A percentile compares a stretch with the other conserved stretches of the same genome.
These are phyloP conservation scores for Epichloe sibirici DNA, from an alignment of 2,329 filamentous ascomycete genomes.

Conservation along the genomic window DNA sequence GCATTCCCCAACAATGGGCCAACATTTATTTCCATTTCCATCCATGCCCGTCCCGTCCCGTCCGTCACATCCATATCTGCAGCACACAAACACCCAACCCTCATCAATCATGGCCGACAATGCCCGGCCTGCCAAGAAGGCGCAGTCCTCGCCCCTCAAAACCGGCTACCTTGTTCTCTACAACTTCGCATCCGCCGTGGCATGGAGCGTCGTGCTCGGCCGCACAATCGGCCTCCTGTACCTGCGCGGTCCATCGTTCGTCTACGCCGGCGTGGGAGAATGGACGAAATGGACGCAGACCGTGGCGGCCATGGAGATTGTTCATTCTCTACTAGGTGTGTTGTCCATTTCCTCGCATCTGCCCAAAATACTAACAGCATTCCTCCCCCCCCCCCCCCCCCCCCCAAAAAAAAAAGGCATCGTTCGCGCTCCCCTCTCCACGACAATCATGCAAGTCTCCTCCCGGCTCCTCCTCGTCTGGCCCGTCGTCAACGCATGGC, in stretches of 20 bases:
- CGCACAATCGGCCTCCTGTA: constrained; percentile 47
- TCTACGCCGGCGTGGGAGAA: constrained; percentile 49
- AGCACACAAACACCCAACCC: not conserved
- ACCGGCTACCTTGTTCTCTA: constrained; percentile 70
- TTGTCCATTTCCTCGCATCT: constrained; percentile 1
- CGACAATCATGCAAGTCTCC: constrained; percentile 82
- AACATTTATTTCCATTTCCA: not conserved
- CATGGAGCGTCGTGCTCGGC: constrained; percentile 69
- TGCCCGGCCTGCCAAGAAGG: not conserved
- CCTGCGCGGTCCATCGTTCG: constrained; percentile 40
- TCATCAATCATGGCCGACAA: constrained; percentile 1
- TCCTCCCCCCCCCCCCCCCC: no score
- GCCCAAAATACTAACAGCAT: not conserved
- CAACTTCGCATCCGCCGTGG: constrained; percentile 63
- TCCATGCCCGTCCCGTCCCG: not conserved
- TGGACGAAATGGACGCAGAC: constrained; percentile 76
- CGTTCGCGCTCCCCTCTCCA: constrained; percentile 73
- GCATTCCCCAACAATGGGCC: not conserved
- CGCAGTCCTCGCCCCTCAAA: constrained; percentile 22
- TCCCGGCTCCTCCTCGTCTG: constrained; percentile 83
- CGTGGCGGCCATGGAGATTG: constrained; percentile 66
- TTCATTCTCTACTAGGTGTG: constrained; percentile 67
- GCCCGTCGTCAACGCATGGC: constrained; percentile 67
- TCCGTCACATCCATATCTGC: not conserved
- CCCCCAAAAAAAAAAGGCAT: no score